These are phyloP conservation scores for Mucor velutinosus DNA, from an alignment of 371 early-diverging fungal genomes.

Conservation along the genomic window DNA sequence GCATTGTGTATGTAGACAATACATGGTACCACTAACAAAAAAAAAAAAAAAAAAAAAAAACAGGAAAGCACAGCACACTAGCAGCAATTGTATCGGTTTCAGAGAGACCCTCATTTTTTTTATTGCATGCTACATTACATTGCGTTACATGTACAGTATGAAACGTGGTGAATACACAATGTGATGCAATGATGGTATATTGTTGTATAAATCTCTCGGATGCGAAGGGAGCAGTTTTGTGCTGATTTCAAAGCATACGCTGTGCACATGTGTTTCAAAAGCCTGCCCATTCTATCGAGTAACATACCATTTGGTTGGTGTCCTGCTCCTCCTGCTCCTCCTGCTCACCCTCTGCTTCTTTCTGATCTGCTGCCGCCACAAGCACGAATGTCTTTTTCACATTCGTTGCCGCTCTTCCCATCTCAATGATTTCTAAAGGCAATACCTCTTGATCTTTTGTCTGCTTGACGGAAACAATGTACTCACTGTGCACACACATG, in stretches of 20 bases:
- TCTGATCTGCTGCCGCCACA: constrained; percentile 12
- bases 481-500: constrained; percentile 57
- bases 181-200: neutral
- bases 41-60: too few species aligned
- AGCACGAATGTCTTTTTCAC: constrained; percentile 59
- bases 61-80: too few species aligned
- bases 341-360: neutral
- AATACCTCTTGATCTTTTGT: constrained; percentile 5
- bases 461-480: constrained; percentile 35
- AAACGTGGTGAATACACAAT: neutral
- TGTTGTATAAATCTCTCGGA: neutral
- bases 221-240: neutral
- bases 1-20: too few species aligned
- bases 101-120: neutral
- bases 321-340: neutral
- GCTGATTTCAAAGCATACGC: neutral
- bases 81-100: too few species aligned
- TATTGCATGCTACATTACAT: neutral
- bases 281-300: constrained; percentile 53
- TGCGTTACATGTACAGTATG: neutral
- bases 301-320: constrained; percentile 11
- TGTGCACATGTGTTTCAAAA: constrained; percentile 20
- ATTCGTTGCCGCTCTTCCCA: constrained; percentile 55
- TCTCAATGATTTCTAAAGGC: constrained; percentile 44
- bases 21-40: too few species aligned